A percentile compares a stretch with the other conserved stretches of the same genome.
Evolutionary conservation across 2,329 filamentous ascomycete genomes (phyloP).

Genomic region (Phialophora chinensis): DNA sequence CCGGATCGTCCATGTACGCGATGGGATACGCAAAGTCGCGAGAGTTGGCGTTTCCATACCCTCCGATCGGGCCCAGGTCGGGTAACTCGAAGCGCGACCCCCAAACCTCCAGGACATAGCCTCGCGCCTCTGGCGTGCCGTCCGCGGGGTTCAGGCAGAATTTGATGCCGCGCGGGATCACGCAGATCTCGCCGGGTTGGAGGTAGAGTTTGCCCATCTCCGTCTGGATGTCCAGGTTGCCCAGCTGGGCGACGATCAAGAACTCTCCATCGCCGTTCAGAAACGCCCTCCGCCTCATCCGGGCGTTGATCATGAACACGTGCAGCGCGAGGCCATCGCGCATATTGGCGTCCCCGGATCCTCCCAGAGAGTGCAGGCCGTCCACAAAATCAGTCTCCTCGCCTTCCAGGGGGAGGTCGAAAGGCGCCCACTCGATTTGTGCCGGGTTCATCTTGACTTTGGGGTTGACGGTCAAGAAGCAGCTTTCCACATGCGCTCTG

Average conservation of each 20-base stretch:
- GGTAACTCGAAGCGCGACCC: constrained; percentile 68
- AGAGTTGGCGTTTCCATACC: constrained; percentile 68
- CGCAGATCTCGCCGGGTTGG: constrained; percentile 68
- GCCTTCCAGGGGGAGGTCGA: constrained; percentile 11
- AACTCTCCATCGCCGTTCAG: constrained; percentile 70
- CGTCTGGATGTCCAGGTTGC: constrained; percentile 69
- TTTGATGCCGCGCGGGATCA: constrained; percentile 68
- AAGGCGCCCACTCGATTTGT: constrained; percentile 14
- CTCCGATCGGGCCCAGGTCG: constrained; percentile 69
- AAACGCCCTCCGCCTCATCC: constrained; percentile 63
- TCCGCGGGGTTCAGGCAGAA: constrained; percentile 63
- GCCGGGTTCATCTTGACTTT: constrained; percentile 52
- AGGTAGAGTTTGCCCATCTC: constrained; percentile 69
- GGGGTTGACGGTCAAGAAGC: constrained; percentile 64
- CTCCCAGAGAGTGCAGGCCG: constrained; percentile 61
- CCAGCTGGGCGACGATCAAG: constrained; percentile 69
- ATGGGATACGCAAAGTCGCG: constrained; percentile 69
- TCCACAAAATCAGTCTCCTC: constrained; percentile 60
- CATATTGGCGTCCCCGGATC: constrained; percentile 62
- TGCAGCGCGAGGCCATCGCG: constrained; percentile 62
- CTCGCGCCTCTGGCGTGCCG: constrained; percentile 60
- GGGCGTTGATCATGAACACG: constrained; percentile 62
- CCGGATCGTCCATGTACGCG: constrained; percentile 62
- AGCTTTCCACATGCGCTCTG: constrained; percentile 9
- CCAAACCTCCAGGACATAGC: constrained; percentile 71